phyloP scores from a whole-genome alignment of 805 yeast genomes.

The Wickerhamomyces rabaulensis region DNA sequence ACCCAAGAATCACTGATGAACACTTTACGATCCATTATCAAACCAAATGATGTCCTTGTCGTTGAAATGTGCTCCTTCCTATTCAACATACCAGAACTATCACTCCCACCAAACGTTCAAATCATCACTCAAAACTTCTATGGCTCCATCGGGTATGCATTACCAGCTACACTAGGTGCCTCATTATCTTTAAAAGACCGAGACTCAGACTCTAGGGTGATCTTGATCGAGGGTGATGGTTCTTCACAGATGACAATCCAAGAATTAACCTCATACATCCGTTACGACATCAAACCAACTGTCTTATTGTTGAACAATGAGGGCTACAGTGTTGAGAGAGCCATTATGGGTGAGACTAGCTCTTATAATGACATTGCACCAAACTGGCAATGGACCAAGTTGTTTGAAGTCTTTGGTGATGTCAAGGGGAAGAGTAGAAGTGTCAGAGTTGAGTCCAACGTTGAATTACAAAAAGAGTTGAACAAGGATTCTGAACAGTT shows the following conservation, averaged over 20 bases:
- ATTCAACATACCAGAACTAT: constrained; percentile 53
- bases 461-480: constrained; percentile 1
- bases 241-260: constrained; percentile 64
- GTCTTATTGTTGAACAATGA: constrained; percentile 56
- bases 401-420: constrained; percentile 53
- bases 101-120: constrained; percentile 43
- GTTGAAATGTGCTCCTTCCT: constrained; percentile 66
- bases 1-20: constrained; percentile 47
- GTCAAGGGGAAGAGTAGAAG: constrained; percentile 36
- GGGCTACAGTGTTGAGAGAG: constrained; percentile 63
- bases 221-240: constrained; percentile 64
- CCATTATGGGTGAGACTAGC: constrained; percentile 51
- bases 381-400: constrained; percentile 45
- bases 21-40: constrained; percentile 44
- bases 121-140: constrained; percentile 60
- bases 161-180: constrained; percentile 62
- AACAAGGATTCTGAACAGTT: constrained; percentile 23
- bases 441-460: constrained; percentile 30
- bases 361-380: constrained; percentile 57
- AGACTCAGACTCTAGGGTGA: constrained; percentile 32
- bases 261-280: constrained; percentile 55
- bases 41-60: constrained; percentile 51
- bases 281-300: constrained; percentile 51
- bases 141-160: constrained; percentile 64
- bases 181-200: constrained; percentile 50